Evolutionary conservation across 495 filamentous ascomycete genomes (phyloP), one percentile per base, ranked within the genome.

Genomic region (Penicillium soppii): DNA sequence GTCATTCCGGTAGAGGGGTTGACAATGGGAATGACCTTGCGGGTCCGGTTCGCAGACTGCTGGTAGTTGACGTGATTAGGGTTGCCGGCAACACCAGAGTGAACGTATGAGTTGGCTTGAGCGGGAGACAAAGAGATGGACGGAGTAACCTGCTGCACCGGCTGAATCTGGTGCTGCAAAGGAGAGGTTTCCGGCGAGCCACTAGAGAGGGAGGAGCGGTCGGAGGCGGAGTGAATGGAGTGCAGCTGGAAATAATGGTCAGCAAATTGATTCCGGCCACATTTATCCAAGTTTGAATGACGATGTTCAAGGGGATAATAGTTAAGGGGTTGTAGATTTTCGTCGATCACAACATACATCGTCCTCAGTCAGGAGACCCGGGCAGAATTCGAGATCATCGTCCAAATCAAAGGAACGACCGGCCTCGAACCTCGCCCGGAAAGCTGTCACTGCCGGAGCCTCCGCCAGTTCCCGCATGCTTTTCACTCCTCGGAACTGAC

Each of bases 1-100:
- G 82, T 83, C 71, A 92, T 82, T 54, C 94, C 91, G 26, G 95
- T 97, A 53, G 78, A 87, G 27, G 94, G 94, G 80, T 99, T 96
- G 73, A 99, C 87, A 67, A 99, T 99, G 15, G 94, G 95, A 58
- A 99, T 99, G 58, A 94, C 90, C 66, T 96, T 97, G 59, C 92
- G 89, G 56, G 86, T 84, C 67, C 95, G 89, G 50, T 88, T 87
- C 47, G 92, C 87, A 33, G 90, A 88, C 75, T 96, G 94, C 65
- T 95, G 89, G 59, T 89, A 79, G 71, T 90, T 95, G 54, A 89
- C 75, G 57, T 80, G 76, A 72, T 76, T 73, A 61, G 70, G 65
- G 52, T 72, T 77, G 67, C 65, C 77, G 57, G 71, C 69, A 75
- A 70, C 68, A 47, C 65, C 72, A 46, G 75, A 74, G 43, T 89